Evolutionary conservation across 83 land plant species (phyloP), one percentile per base, ranked within the genome.

Genomic region (Picea abies): DNA sequence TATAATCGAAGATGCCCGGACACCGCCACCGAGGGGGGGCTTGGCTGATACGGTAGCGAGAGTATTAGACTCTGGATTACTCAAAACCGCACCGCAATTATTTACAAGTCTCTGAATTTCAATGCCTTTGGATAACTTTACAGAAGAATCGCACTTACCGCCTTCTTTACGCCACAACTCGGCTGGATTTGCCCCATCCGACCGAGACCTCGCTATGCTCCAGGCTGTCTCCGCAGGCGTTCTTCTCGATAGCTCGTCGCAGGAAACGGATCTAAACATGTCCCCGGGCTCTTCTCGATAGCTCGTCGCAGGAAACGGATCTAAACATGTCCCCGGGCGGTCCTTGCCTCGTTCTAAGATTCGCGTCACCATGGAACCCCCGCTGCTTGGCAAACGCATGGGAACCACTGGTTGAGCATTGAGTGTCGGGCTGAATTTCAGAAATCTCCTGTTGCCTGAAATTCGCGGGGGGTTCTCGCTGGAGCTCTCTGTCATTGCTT

Each of bases 271-370:
- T 75, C 90, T 49, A 7, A 37, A 75, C 10, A 79, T 39, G 25
- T 16, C 35, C 3, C 35, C 4, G 25, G 2, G 26, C 14, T 20
- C 41, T 56, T 56, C 76, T 12, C 52, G 25, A 56, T 29, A 85
- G 23, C 26, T 37, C 69, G 49, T 89, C 85, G 65, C 85, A 66
- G n/a, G 88, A 86, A 14, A 80, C 49, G 65, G 88, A 88, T 75
- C 90, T 49, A 7, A 37, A 75, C 10, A 79, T 39, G 1, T 32
- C 35, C 35, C 2, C 2, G 35, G 35, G 15, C 1, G 12, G 20
- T 17, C 29, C 77, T 37, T 72, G 32, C 14, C 19, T 20, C 25
- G 10, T 15, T 65, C 68, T 23, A 65, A 65, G 68, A 23, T n/a
- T n/a, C 25, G 25, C 68, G 14, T n/a, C 68, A n/a, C 68, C 68